Evolutionary conservation across 768 basidiomycete species (phyloP), one percentile per base, ranked within the genome.

Genomic region (Tubosaeta brunneosetosa): DNA sequence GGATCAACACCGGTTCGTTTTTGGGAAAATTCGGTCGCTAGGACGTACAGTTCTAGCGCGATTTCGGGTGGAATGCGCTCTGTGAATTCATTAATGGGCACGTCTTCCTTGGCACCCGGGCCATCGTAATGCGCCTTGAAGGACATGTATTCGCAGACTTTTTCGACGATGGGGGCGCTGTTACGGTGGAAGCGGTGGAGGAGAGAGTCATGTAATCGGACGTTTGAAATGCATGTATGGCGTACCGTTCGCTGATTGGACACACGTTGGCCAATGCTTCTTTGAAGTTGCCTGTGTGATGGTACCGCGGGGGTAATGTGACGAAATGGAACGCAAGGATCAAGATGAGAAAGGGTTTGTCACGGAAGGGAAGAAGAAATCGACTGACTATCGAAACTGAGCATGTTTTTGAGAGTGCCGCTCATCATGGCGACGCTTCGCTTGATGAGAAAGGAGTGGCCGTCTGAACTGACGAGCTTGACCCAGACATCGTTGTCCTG

Each of bases 31-130:
- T 31, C 14, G 38, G 3, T 33, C n/a, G 27, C 44, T 7, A 49
- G 33, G 46, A 81, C 91, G 65, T 59, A 97, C 94, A 95, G 68
- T 67, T 97, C 94, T 6, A 97, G 70, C 1, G 89, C 88, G 43
- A 97, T 80, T 67, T 95, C 93, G 1, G 90, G 90, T 1, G 85
- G 84, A 47, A 97, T 79, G 17, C 94, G 80, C 57, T 94, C 91
- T 56, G 79, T 69, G 57, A 93, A 86, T 59, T 97, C 93, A 19
- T 78, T 73, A 2, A 80, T 63, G 4, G 92, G 91, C 19, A 88
- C 73, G 45, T 92, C 89, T 60, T 93, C 91, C 57, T 85, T 90
- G 7, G 81, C 72, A 1, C 79, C 81, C 2, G 73, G 74, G n/a
- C 78, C 77, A 55, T 86, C 83, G 64, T 91, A 92, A 55, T 91